Percentiles rank a stretch among this genome's conserved stretches.
Conservation (phyloP, 495 filamentous ascomycete species). For the Daldinia concentrica region DNA sequence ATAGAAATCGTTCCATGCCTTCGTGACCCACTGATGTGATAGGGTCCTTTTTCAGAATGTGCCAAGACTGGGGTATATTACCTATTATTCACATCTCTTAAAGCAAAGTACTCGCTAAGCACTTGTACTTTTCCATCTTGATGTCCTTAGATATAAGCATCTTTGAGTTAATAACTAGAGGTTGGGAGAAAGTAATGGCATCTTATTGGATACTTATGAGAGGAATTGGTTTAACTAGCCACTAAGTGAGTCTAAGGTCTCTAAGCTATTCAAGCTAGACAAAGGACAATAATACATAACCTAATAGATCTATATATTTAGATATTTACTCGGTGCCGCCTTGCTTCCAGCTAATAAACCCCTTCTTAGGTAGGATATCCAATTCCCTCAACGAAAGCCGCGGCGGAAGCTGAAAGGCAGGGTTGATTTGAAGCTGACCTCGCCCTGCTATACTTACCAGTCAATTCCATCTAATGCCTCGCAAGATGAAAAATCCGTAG, state of each 20-base stretch:
- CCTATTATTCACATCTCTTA: background rate
- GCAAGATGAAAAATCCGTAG: slow-evolving; percentile 62
- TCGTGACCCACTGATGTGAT: slow-evolving; percentile 7
- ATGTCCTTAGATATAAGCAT: background rate
- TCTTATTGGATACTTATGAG: too few relatives aligned
- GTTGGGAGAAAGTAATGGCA: background rate
- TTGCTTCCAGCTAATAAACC: background rate
- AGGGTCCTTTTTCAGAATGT: slow-evolving; percentile 11
- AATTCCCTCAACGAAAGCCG: slow-evolving; percentile 50
- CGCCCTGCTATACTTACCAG: slow-evolving; percentile 64
- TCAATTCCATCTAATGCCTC: slow-evolving; percentile 64
- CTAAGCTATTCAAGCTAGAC: background rate
- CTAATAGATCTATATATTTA: background rate
- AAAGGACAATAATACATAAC: background rate
- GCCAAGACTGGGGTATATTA: slow-evolving; percentile 1
- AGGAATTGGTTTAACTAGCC: too few relatives aligned
- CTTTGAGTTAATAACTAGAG: background rate
- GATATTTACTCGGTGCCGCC: background rate
- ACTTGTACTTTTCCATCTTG: background rate
- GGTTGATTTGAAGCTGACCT: slow-evolving; percentile 73
- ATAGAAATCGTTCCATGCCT: slow-evolving; percentile 7
- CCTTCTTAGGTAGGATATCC: slow-evolving; percentile 56
- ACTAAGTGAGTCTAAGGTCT: too few relatives aligned
- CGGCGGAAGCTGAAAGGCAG: slow-evolving; percentile 59
- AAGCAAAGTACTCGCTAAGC: background rate